phyloP scores from a whole-genome alignment of 352 stramenopile species.

The Aphanomyces euteiches region DNA sequence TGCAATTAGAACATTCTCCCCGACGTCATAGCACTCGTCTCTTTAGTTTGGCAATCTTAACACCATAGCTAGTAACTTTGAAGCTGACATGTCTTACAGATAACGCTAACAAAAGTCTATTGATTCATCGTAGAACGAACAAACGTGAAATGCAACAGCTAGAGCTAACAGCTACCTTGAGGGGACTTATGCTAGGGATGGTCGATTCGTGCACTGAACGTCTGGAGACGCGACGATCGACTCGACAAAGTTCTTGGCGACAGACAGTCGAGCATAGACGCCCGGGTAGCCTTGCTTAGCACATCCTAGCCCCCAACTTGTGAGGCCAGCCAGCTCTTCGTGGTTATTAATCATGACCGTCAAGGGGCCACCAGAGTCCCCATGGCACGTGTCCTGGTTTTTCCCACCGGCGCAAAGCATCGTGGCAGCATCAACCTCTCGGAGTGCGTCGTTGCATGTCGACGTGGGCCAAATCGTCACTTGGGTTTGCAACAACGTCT shows the following conservation, averaged over 20 bases:
- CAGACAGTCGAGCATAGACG: conserved; percentile 51
- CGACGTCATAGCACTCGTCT: too few species aligned
- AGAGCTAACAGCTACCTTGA: too few species aligned
- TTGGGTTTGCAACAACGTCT: conserved; percentile 43
- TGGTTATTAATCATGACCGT: conserved; percentile 31
- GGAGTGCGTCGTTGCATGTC: conserved; percentile 16
- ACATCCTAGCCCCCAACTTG: conserved; percentile 61
- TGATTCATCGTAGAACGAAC: too few species aligned
- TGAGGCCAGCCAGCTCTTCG: conserved; percentile 49
- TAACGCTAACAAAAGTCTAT: too few species aligned
- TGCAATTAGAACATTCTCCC: too few species aligned
- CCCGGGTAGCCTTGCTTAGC: conserved; percentile 40
- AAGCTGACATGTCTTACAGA: too few species aligned
- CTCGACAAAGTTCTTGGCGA: conserved; percentile 17
- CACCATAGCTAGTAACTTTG: too few species aligned
- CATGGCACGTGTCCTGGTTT: conserved; percentile 52
- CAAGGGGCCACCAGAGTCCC: conserved; percentile 51
- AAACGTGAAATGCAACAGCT: too few species aligned
- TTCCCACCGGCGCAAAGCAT: conserved; percentile 60
- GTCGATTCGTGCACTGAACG: too few species aligned
- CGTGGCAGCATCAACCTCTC: conserved; percentile 34
- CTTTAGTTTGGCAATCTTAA: too few species aligned
- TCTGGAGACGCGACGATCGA: too few species aligned
- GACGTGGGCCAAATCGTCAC: conserved; percentile 41
- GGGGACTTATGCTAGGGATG: too few species aligned